Evolutionary conservation across 805 yeast genomes (phyloP).

Genomic region (Brettanomyces naardenensis): DNA sequence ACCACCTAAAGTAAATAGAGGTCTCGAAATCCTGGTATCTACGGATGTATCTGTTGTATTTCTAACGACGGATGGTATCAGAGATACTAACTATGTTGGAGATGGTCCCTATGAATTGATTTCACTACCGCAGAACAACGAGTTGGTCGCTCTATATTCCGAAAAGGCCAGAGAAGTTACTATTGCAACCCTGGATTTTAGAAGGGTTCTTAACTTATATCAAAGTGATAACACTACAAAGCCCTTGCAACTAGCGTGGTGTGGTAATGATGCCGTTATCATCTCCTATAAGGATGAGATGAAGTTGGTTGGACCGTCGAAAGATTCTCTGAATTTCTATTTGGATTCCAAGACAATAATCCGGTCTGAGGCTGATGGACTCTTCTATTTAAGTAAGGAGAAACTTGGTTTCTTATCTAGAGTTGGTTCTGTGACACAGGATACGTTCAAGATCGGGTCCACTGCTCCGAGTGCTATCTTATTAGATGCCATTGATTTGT

Average conservation of each 20-base stretch:
- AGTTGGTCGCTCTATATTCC: conserved; percentile 45
- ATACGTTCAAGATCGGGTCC: conserved; percentile 77
- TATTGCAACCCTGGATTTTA: conserved; percentile 42
- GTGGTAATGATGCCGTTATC: conserved; percentile 77
- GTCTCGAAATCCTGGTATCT: neutral
- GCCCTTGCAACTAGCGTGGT: conserved; percentile 62
- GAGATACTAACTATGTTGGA: conserved; percentile 7
- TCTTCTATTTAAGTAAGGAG: conserved; percentile 52
- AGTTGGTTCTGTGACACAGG: conserved; percentile 49
- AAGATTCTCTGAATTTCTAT: conserved; percentile 47
- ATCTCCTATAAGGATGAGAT: conserved; percentile 53
- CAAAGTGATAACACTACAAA: conserved; percentile 25
- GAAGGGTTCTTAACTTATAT: conserved; percentile 35
- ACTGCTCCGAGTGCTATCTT: conserved; percentile 75
- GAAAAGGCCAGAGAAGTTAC: conserved; percentile 33
- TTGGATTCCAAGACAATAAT: conserved; percentile 35
- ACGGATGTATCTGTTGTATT: neutral
- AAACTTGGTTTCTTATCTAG: conserved; percentile 55
- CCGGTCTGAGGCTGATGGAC: conserved; percentile 58
- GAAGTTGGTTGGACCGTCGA: conserved; percentile 64
- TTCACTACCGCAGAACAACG: conserved; percentile 40
- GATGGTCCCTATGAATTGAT: conserved; percentile 13
- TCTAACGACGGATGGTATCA: conserved; percentile 3
- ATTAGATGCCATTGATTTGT: conserved; percentile 65
- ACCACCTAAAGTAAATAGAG: conserved; percentile 9